Conservation (phyloP, 257 asterid genomes). For the Solanum ossicruentum region DNA sequence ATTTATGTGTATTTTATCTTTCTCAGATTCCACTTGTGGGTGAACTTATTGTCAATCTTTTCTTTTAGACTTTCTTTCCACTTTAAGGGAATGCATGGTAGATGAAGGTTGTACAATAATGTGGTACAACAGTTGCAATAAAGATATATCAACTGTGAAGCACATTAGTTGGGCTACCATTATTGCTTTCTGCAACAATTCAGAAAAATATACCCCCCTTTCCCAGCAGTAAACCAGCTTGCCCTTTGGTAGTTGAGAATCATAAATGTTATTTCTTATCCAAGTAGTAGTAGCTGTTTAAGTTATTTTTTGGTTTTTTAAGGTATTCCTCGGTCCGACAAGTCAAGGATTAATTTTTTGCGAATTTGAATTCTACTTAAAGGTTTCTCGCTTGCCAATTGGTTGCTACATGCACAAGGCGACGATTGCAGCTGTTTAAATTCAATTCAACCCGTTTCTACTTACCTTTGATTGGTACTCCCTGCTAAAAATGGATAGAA, state of each 20-base stretch:
- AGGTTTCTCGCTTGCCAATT: too few species aligned
- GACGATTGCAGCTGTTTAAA: neutral
- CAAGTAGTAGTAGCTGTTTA: neutral
- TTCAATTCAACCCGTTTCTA: neutral
- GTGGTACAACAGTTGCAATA: too few species aligned
- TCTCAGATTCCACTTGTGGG: too few species aligned
- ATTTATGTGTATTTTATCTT: too few species aligned
- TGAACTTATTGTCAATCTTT: accelerated
- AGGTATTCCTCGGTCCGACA: accelerated
- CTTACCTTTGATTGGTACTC: neutral
- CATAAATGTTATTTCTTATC: neutral
- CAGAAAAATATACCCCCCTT: neutral
- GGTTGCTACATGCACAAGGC: too few species aligned
- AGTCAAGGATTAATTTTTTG: too few species aligned
- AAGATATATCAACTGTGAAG: neutral
- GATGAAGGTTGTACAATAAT: too few species aligned
- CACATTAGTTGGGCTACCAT: neutral
- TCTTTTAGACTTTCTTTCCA: too few species aligned
- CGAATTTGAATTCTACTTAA: too few species aligned
- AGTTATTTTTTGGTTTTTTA: neutral
- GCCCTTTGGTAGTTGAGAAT: neutral
- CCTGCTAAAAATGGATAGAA: neutral
- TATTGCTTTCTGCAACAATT: neutral
- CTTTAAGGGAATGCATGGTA: too few species aligned
- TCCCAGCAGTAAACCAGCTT: neutral